phyloP scores from a whole-genome alignment of 2,329 filamentous ascomycete genomes.

The Ustilaginoidea virens region DNA sequence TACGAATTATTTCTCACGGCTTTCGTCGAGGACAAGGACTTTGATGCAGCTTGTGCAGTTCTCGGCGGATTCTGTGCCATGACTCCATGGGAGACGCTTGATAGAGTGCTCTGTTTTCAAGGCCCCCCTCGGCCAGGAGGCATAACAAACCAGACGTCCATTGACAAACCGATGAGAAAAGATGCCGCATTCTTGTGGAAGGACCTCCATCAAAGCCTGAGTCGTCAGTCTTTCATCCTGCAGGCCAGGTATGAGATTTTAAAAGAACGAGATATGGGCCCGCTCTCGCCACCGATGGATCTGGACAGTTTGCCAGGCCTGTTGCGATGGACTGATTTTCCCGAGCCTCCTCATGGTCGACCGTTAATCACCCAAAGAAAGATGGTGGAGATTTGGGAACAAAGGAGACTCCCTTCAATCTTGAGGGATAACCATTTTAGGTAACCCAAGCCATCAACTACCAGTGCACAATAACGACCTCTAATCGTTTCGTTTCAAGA shows the following conservation, averaged over 20 bases:
- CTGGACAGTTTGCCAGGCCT: conserved; percentile 29
- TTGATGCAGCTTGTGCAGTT: conserved; percentile 32
- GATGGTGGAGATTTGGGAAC: conserved; percentile 39
- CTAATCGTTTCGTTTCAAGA: too few species aligned
- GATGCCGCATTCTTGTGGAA: conserved; percentile 29
- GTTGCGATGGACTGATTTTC: conserved; percentile 43
- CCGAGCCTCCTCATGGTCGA: conserved; percentile 36
- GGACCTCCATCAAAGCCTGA: conserved; percentile 37
- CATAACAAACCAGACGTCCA: conserved; percentile 25
- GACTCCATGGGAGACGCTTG: conserved; percentile 31
- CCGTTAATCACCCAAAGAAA: conserved; percentile 34
- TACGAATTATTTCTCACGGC: conserved; percentile 45
- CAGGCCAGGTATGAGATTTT: conserved; percentile 39
- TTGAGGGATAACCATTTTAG: conserved; percentile 36
- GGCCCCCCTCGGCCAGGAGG: conserved; percentile 29
- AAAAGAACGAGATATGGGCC: conserved; percentile 30
- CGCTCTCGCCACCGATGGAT: conserved; percentile 15
- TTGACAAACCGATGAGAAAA: conserved; percentile 22
- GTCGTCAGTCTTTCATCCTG: conserved; percentile 40
- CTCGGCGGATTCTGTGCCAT: conserved; percentile 43
- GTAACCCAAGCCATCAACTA: conserved; percentile 17
- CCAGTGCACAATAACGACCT: background rate
- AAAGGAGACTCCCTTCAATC: conserved; percentile 29
- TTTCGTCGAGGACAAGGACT: conserved; percentile 32
- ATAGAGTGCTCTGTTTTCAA: conserved; percentile 38